Percentiles rank a stretch among this genome's conserved stretches.
These are phyloP conservation scores for Magnusiomyces fungicola DNA, from an alignment of 1,139 yeast species.

Conservation along the genomic window DNA sequence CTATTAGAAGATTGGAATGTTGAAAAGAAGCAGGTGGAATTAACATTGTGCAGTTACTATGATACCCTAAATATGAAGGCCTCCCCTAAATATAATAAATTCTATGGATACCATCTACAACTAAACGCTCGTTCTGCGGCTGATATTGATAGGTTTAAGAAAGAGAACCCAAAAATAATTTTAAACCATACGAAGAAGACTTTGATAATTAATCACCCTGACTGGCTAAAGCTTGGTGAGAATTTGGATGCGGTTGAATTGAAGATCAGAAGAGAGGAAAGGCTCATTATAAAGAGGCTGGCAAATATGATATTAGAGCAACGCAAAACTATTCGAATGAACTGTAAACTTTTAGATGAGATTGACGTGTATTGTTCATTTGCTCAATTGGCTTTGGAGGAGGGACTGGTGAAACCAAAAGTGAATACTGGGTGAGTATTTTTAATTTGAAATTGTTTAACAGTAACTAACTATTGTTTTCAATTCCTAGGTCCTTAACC, in stretches of 20 bases:
- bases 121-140: too few relatives aligned
- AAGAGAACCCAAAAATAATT: background rate
- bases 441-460: background rate
- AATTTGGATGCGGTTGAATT: background rate
- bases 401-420: slow-evolving; percentile 58
- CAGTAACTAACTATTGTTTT: background rate
- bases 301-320: background rate
- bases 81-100: background rate
- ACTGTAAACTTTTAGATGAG: slow-evolving; percentile 49
- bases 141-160: background rate
- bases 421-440: slow-evolving; percentile 30
- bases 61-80: too few relatives aligned
- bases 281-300: background rate
- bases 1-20: too few relatives aligned
- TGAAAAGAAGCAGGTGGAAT: too few relatives aligned
- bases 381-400: slow-evolving; percentile 60
- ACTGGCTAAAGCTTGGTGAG: background rate
- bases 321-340: slow-evolving; percentile 9
- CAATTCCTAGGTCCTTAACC: background rate
- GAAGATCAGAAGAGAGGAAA: background rate
- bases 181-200: background rate
- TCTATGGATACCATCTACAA: background rate
- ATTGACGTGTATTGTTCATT: slow-evolving; percentile 72
- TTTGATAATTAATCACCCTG: background rate
- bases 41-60: too few relatives aligned